Conservation (phyloP, 1,284 basidiomycete species). For the Tilletia walkeri region DNA sequence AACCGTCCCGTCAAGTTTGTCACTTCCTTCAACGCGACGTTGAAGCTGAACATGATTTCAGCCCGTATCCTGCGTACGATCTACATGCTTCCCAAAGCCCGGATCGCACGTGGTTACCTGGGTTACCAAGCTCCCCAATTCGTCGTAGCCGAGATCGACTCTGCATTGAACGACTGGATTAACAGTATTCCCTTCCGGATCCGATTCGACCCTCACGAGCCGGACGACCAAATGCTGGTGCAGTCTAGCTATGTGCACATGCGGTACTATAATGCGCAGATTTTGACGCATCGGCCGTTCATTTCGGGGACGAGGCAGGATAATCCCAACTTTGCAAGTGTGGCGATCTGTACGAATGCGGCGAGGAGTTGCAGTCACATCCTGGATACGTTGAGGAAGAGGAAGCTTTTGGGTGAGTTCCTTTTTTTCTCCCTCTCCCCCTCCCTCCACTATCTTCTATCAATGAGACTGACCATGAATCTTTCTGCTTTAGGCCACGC, state of each 20-base stretch:
- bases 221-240: slow-evolving; percentile 37
- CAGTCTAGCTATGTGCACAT: slow-evolving; percentile 39
- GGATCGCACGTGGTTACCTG: slow-evolving; percentile 36
- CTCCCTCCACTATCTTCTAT: neutral
- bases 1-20: slow-evolving; percentile 18
- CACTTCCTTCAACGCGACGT: slow-evolving; percentile 34
- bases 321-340: slow-evolving; percentile 47
- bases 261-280: slow-evolving; percentile 39
- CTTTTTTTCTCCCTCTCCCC: slow-evolving; percentile 19
- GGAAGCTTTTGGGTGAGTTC: slow-evolving; percentile 26
- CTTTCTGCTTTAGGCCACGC: neutral
- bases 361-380: slow-evolving; percentile 44
- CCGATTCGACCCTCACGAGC: slow-evolving; percentile 38
- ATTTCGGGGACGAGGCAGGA: slow-evolving; percentile 37
- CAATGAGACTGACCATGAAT: neutral
- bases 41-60: slow-evolving; percentile 40
- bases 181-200: slow-evolving; percentile 42
- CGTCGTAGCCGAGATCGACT: slow-evolving; percentile 49
- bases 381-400: slow-evolving; percentile 31
- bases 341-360: slow-evolving; percentile 50
- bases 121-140: slow-evolving; percentile 43
- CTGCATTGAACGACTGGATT: slow-evolving; percentile 47
- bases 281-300: slow-evolving; percentile 49
- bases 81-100: slow-evolving; percentile 46
- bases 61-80: slow-evolving; percentile 47